phyloP scores from a whole-genome alignment of 1,284 basidiomycete genomes.

The Puccinia polysora region DNA sequence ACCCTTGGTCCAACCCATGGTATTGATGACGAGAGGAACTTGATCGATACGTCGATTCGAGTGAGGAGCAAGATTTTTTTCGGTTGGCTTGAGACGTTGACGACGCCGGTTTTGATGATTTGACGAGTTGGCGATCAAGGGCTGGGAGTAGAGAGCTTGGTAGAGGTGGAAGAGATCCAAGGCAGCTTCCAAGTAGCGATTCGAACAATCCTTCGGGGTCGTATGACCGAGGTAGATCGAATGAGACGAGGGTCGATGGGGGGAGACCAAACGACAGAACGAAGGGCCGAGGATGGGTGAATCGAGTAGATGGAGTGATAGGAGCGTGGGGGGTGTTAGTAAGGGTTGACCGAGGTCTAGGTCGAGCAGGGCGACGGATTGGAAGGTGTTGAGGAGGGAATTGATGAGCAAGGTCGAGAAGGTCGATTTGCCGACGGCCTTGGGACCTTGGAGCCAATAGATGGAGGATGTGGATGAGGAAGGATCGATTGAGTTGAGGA shows the following conservation, averaged over 20 bases:
- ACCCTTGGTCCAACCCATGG: constrained; percentile 40
- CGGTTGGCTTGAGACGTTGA: neutral
- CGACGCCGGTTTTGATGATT: constrained; percentile 10
- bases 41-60: constrained; percentile 2
- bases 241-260: constrained; percentile 1
- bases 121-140: neutral
- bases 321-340: constrained; percentile 26
- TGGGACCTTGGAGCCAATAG: constrained; percentile 35
- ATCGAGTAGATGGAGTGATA: constrained; percentile 25
- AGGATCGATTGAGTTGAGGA: neutral
- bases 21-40: constrained; percentile 36
- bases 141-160: neutral
- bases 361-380: constrained; percentile 33
- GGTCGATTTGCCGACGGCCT: constrained; percentile 32
- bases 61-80: neutral
- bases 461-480: neutral
- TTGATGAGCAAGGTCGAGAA: constrained; percentile 32
- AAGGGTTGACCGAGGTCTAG: constrained; percentile 42
- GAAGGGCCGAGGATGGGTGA: constrained; percentile 30
- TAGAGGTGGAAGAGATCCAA: constrained; percentile 26
- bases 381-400: constrained; percentile 7
- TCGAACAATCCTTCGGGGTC: constrained; percentile 28
- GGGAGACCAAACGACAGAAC: constrained; percentile 20
- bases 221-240: constrained; percentile 35
- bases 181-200: constrained; percentile 5